Percentiles rank a stretch among this genome's conserved stretches.
These are phyloP conservation scores for Schizonepeta tenuifolia DNA, from an alignment of 257 asterid species.

Conservation along the genomic window DNA sequence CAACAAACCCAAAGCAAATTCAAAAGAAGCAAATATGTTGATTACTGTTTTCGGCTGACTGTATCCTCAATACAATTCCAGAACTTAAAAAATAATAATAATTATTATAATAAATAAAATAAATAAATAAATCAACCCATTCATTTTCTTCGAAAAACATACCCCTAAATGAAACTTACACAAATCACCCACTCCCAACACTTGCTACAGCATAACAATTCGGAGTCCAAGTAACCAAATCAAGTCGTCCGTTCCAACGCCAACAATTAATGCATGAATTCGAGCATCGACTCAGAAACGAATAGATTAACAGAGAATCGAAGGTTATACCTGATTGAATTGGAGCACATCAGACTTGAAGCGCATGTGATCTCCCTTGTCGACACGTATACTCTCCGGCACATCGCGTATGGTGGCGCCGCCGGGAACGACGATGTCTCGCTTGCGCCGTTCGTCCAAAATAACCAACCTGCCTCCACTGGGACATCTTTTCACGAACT, in stretches of 20 bases:
- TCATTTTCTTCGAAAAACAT: neutral
- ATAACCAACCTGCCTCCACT: constrained; percentile 68
- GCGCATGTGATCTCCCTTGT: constrained; percentile 90
- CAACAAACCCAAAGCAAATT: constrained; percentile 3
- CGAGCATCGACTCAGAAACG: neutral
- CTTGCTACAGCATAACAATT: neutral
- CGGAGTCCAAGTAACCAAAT: neutral
- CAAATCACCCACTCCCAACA: neutral
- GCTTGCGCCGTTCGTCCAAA: constrained; percentile 55
- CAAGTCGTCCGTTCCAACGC: neutral
- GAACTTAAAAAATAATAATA: no score
- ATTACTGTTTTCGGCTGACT: neutral
- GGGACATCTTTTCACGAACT: constrained; percentile 72
- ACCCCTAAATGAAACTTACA: neutral
- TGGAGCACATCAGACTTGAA: constrained; percentile 96
- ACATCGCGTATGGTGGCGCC: constrained; percentile 68
- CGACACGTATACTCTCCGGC: constrained; percentile 79
- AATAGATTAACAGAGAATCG: neutral
- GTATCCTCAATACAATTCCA: neutral
- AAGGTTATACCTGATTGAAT: constrained; percentile 70
- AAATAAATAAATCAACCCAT: no score
- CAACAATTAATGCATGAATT: neutral
- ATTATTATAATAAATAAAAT: no score
- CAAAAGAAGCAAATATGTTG: neutral
- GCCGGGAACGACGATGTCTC: constrained; percentile 79